phyloP scores from a whole-genome alignment of 2,329 filamentous ascomycete genomes.

The Penicillium fuscoglaucum region DNA sequence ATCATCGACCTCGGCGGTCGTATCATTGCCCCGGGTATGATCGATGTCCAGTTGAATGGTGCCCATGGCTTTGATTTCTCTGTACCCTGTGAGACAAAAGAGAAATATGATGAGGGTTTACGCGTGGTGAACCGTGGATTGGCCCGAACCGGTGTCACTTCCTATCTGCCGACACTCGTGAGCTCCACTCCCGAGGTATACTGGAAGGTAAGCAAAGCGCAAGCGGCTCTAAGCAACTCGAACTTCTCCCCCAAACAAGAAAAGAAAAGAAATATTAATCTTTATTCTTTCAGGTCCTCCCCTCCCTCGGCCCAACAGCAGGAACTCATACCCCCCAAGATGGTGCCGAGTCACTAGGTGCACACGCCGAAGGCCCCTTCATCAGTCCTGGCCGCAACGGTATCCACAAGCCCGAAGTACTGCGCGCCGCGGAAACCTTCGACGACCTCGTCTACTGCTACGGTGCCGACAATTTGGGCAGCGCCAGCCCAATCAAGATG shows the following conservation, averaged over 20 bases:
- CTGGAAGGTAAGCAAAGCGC: conserved; percentile 58
- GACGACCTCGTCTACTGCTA: conserved; percentile 58
- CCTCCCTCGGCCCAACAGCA: conserved; percentile 73
- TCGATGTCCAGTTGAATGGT: conserved; percentile 90
- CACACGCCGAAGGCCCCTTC: conserved; percentile 90
- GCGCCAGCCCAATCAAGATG: conserved; percentile 61
- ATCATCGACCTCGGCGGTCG: conserved; percentile 78
- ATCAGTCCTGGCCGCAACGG: conserved; percentile 80
- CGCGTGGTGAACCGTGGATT: conserved; percentile 69
- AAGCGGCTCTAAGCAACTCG: background rate
- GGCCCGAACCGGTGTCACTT: conserved; percentile 78
- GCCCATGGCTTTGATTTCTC: conserved; percentile 94
- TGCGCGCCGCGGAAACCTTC: conserved; percentile 64
- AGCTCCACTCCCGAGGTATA: conserved; percentile 82
- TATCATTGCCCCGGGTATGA: conserved; percentile 81
- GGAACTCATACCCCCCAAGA: conserved; percentile 58
- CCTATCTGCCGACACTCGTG: conserved; percentile 76
- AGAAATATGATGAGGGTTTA: conserved; percentile 71
- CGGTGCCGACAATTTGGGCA: conserved; percentile 64
- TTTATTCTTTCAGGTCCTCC: conserved; percentile 55
- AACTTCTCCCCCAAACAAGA: background rate
- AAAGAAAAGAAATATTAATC: background rate
- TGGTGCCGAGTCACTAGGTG: conserved; percentile 83
- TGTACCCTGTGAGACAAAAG: conserved; percentile 64
- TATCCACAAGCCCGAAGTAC: conserved; percentile 73